Evolutionary conservation across 768 basidiomycete species (phyloP), one percentile per base, ranked within the genome.

Genomic region (Leccinellum rugosiceps): DNA sequence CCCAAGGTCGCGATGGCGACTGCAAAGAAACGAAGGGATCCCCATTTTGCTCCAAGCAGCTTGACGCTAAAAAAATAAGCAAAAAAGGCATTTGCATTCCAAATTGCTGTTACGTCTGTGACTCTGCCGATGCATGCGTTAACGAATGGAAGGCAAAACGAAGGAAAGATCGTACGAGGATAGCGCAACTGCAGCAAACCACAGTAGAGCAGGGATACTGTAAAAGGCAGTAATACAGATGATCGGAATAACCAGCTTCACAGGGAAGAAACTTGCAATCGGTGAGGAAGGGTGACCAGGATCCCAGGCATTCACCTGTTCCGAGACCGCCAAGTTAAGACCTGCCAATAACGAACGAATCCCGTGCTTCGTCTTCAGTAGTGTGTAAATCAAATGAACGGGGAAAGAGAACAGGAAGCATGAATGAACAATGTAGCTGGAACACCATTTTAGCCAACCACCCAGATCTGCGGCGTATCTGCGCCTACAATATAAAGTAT

Each of bases 51-150:
- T 21, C 80, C 75, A 58, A 87, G 85, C 3, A 93, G 64, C 63
- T 83, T 83, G 58, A 94, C 84, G n/a, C 87, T 83, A 69, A 98
- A 83, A 26, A 93, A 69, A 68, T 98, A 98, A 6, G 91, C 90
- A 71, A 93, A 94, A 76, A 98, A 94, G 1, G 91, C 88, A 65
- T 90, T 91, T 8, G 89, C 86, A 68, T 96, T 95, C 85, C 90
- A 93, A 26, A 94, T 83, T 19, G 85, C 84, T 76, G 92, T 95
- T 26, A 94, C 84, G 72, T 94, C 92, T 62, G 86, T 88, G 26
- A 93, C 78, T 23, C 93, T 92, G 59, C 26, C 56, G 52, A 50
- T 31, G 31, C 31, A 1, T 28, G 26, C 41, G 25, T 63, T 55
- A 58, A 61, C 17, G 34, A 57, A 38, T 26, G 47, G 13, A 26